These are phyloP conservation scores for Candida krabiensis DNA, from an alignment of 805 yeast genomes.

Conservation along the genomic window DNA sequence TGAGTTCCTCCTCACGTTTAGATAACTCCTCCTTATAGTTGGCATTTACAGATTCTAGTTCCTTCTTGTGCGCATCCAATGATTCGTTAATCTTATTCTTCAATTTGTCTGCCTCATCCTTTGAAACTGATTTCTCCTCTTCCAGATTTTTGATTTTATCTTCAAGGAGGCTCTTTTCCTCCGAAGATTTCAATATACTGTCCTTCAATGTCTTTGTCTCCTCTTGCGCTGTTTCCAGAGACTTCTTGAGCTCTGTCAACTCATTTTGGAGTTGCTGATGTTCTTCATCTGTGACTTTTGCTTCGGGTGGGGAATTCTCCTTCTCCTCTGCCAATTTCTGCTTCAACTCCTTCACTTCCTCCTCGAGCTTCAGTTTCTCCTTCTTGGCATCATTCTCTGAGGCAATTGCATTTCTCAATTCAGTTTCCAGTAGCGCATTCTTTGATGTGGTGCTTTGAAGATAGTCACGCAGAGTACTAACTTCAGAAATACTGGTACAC, in stretches of 20 bases:
- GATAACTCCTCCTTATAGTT: slow-evolving; percentile 1
- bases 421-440: slow-evolving; percentile 59
- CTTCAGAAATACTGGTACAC: slow-evolving; percentile 68
- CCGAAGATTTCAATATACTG: neutral
- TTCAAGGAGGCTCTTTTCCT: neutral
- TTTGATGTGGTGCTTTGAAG: slow-evolving; percentile 62
- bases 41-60: slow-evolving; percentile 4
- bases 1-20: slow-evolving; percentile 2
- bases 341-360: slow-evolving; percentile 14
- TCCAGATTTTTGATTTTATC: too few relatives aligned
- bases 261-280: slow-evolving; percentile 1
- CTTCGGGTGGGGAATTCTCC: neutral
- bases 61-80: slow-evolving; percentile 3
- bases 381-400: slow-evolving; percentile 16
- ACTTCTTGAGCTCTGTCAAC: neutral
- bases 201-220: neutral
- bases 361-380: slow-evolving; percentile 9
- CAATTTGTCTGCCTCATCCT: neutral
- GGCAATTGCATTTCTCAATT: slow-evolving; percentile 51
- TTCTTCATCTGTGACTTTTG: neutral
- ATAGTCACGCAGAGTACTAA: slow-evolving; percentile 67
- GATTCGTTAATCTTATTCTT: slow-evolving; percentile 1
- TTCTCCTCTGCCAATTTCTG: slow-evolving; percentile 4
- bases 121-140: neutral
- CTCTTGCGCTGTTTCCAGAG: neutral